Base-by-base conservation (phyloP, 805 yeast species). In the Candida vartiovaarae region DNA sequence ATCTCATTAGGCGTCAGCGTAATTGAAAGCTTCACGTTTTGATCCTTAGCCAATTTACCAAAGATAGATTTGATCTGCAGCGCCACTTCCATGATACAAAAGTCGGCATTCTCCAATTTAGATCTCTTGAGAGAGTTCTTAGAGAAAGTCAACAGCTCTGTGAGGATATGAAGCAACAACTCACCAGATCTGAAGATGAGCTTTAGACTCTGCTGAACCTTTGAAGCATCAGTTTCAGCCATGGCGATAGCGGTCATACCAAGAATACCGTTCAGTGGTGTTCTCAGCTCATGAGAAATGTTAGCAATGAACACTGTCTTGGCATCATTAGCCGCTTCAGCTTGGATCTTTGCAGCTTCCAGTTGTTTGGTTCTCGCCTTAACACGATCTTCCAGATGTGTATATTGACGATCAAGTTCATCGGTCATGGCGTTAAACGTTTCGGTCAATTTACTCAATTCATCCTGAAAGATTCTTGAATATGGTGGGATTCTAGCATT, bases 291-390 rank as follows among this genome's bases (percentile, higher is more conserved):
- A 62, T 88, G 96, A 0, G 96, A 86, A 15, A 88, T 89, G 53
- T 90, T 86, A 2, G 96, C 96, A 55, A 88, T 82, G 60, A 88
- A 88, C 6, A 87, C 89, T 6, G 98, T 90, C 59, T 93, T 93
- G 3, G 98, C 96, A 54, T 93, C 97, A 62, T 91, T 91, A 1
- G 99, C 99, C 28, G 84, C 79, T 64, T 91, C 97, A 0, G 96
- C 97, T 59, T 83, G 85, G 29, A 84, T 75, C 54, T 87, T 85
- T 8, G 96, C 93, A 2, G 82, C 82, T 61, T 90, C 96, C 37
- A 91, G 71, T 61, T 91, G 96, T 55, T 77, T 80, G 0, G 98
- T 91, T 58, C 98, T 74, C 32, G 82, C 81, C 41, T 78, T 72
- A 15, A 91, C 98, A 49, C 97, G 75, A 51, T 87, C 95, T 63